Conservation (phyloP, 352 stramenopile genomes). For the Globisporangium irregulare region DNA sequence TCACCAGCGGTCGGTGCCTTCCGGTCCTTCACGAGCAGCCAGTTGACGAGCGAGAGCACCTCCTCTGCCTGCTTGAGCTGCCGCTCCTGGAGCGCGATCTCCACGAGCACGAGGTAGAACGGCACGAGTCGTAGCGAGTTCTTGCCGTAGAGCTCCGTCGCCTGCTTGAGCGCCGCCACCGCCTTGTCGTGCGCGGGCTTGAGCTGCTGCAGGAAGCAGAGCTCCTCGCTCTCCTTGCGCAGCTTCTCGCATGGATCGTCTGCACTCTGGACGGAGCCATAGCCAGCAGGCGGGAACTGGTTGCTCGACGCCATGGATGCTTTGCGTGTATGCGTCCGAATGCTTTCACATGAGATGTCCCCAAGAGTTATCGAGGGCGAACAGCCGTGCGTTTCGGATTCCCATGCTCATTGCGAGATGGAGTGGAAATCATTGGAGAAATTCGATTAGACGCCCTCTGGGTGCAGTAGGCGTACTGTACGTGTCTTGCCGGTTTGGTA, state of each 20-base stretch:
- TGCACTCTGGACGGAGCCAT: not conserved
- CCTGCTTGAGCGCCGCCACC: conserved; percentile 40
- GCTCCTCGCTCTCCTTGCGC: conserved; percentile 56
- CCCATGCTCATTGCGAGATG: too few species aligned
- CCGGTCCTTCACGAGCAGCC: conserved; percentile 62
- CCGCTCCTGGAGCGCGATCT: conserved; percentile 55
- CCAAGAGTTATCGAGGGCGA: not conserved
- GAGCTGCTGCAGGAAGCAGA: conserved; percentile 47
- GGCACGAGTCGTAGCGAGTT: conserved; percentile 50
- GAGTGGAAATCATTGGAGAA: too few species aligned
- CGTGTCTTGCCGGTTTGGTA: too few species aligned
- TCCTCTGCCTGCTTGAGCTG: conserved; percentile 67
- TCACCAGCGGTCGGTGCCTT: conserved; percentile 14
- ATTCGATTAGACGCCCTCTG: too few species aligned
- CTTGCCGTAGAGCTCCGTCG: conserved; percentile 48
- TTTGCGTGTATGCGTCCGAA: too few species aligned
- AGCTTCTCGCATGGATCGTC: conserved; percentile 39
- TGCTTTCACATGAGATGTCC: too few species aligned
- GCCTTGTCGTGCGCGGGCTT: conserved; percentile 43
- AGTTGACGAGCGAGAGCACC: conserved; percentile 67
- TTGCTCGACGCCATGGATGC: not conserved
- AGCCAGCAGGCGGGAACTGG: not conserved
- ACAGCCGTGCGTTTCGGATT: not conserved
- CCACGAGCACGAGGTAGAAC: conserved; percentile 65
- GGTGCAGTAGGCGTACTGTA: not conserved